phyloP scores from a whole-genome alignment of 2,329 filamentous ascomycete species.

The Trichoderma gracile region DNA sequence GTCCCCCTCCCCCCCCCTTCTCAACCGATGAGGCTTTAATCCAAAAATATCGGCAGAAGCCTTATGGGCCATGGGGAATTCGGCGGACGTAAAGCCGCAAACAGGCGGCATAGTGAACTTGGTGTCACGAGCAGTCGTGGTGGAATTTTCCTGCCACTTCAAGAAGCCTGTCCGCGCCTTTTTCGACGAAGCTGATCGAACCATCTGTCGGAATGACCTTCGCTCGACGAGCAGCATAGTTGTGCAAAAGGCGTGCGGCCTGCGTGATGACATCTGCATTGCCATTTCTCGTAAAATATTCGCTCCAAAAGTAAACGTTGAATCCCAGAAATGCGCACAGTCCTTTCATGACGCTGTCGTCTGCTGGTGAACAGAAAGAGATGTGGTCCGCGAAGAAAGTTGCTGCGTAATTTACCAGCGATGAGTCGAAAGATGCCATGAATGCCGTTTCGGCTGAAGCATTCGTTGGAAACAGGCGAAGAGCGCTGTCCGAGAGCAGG shows the following conservation, averaged over 20 bases:
- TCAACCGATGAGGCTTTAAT: no score
- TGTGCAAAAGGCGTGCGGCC: not conserved
- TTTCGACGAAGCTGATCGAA: not conserved
- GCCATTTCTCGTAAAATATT: not conserved
- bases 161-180: slow-evolving; percentile 1
- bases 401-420: not conserved
- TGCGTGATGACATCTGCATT: not conserved
- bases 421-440: not conserved
- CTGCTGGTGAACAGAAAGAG: not conserved
- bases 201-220: not conserved
- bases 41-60: no score
- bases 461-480: not conserved
- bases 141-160: not conserved
- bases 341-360: not conserved
- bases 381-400: not conserved
- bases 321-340: not conserved
- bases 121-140: not conserved
- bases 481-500: not conserved
- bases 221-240: not conserved
- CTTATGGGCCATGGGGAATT: no score
- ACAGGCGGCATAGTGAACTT: not conserved
- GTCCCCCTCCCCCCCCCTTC: no score
- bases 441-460: not conserved
- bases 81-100: no score
- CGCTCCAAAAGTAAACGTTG: slow-evolving; percentile 9